phyloP scores from a whole-genome alignment of 2,329 filamentous ascomycete species.

The Xylariaceae sp. region DNA sequence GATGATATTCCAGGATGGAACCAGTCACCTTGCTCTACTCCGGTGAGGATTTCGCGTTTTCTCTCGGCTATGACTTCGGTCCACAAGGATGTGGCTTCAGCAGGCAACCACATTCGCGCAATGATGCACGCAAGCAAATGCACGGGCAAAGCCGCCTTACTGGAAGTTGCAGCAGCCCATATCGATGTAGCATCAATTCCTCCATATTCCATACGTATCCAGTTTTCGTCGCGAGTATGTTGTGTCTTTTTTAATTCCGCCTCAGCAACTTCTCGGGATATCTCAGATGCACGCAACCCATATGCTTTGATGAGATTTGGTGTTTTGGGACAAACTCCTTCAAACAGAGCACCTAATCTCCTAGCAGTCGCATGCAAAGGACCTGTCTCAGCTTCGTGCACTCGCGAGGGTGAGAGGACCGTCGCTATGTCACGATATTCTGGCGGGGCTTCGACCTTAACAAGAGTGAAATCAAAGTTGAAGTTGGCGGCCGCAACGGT shows the following conservation, averaged over 20 bases:
- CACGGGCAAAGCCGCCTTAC: conserved; percentile 32
- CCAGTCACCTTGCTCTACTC: neutral
- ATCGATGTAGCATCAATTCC: conserved; percentile 31
- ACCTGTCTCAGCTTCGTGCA: conserved; percentile 48
- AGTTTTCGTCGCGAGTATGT: neutral
- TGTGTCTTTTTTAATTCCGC: neutral
- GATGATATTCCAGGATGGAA: neutral
- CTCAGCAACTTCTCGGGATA: conserved; percentile 1
- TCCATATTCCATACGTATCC: conserved; percentile 27
- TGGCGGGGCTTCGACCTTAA: conserved; percentile 10
- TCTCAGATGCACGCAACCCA: conserved; percentile 17
- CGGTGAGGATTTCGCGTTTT: conserved; percentile 19
- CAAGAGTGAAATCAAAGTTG: conserved; percentile 19
- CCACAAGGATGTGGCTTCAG: conserved; percentile 45
- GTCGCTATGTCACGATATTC: conserved; percentile 8
- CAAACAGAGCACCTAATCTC: conserved; percentile 41
- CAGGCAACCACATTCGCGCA: conserved; percentile 37
- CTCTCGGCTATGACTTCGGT: conserved; percentile 38
- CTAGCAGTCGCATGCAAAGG: conserved; percentile 46
- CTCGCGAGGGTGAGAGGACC: conserved; percentile 25
- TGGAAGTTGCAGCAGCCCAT: conserved; percentile 44
- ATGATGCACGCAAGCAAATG: conserved; percentile 43
- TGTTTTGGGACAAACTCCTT: conserved; percentile 39
- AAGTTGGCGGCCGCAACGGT: conserved; percentile 20
- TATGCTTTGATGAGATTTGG: conserved; percentile 44